Percentiles rank a stretch among this genome's conserved stretches.
phyloP scores from a whole-genome alignment of 257 asterid species.

The Solanum peruvianum region DNA sequence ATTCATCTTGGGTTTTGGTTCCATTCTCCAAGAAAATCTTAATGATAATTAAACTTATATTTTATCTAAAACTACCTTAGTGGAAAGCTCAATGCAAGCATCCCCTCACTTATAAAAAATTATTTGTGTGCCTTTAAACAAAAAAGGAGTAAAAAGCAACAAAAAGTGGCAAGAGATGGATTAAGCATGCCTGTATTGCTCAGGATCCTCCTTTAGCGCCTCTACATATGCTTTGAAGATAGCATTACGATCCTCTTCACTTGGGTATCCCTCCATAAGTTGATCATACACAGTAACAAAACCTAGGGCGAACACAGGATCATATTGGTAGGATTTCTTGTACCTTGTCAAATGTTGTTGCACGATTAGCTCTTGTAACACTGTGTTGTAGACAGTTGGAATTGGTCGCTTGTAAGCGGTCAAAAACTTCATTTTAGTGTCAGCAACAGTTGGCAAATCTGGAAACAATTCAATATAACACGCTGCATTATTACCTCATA shows the following conservation, averaged over 20 bases:
- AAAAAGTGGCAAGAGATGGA: neutral
- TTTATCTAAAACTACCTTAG: neutral
- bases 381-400: slow-evolving; percentile 81
- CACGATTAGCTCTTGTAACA: slow-evolving; percentile 81
- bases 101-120: neutral
- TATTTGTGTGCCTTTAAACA: neutral
- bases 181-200: slow-evolving; percentile 56
- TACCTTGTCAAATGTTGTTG: slow-evolving; percentile 84
- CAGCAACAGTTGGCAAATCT: slow-evolving; percentile 78
- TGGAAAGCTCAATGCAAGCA: neutral
- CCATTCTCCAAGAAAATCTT: neutral
- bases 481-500: neutral
- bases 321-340: slow-evolving; percentile 71
- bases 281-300: slow-evolving; percentile 87
- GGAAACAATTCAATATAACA: slow-evolving; percentile 12
- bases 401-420: slow-evolving; percentile 82
- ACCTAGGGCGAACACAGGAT: slow-evolving; percentile 89
- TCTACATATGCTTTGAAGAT: slow-evolving; percentile 75
- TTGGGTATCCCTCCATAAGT: slow-evolving; percentile 91
- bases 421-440: slow-evolving; percentile 73
- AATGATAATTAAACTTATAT: neutral
- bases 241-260: slow-evolving; percentile 66
- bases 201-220: slow-evolving; percentile 84
- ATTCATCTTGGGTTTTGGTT: neutral
- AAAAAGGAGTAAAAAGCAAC: neutral